Percentiles rank a stretch among this genome's conserved stretches.
Evolutionary conservation across 345 rosid species (phyloP).

Genomic region (Lepidium sativum): DNA sequence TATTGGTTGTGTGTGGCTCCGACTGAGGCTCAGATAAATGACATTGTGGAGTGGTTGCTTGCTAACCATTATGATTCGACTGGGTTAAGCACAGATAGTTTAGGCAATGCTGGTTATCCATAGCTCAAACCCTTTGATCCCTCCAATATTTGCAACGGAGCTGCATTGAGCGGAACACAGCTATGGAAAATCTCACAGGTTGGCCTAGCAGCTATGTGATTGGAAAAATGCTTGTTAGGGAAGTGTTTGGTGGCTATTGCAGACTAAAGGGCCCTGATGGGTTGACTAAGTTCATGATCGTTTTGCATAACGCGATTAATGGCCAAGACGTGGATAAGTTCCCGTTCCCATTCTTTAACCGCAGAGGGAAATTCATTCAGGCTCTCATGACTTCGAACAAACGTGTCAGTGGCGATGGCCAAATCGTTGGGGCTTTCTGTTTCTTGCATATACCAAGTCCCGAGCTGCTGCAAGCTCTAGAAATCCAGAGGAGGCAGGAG

Average conservation of each 20-base stretch:
- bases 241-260: conserved; percentile 82
- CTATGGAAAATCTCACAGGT: conserved; percentile 92
- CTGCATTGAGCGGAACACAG: conserved; percentile 92
- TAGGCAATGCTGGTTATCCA: conserved; percentile 88
- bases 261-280: conserved; percentile 86
- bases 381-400: conserved; percentile 81
- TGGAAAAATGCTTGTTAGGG: conserved; percentile 84
- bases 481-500: conserved; percentile 66
- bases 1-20: conserved; percentile 80
- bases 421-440: conserved; percentile 82
- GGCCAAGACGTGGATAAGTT: conserved; percentile 76
- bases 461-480: conserved; percentile 79
- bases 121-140: conserved; percentile 84
- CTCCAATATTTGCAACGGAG: conserved; percentile 93
- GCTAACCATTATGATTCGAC: conserved; percentile 81
- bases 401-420: conserved; percentile 56
- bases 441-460: conserved; percentile 90
- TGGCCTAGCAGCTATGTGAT: conserved; percentile 61
- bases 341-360: conserved; percentile 69
- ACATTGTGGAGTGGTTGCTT: conserved; percentile 80
- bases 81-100: conserved; percentile 87
- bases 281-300: conserved; percentile 78
- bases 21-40: conserved; percentile 67
- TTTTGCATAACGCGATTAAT: conserved; percentile 69
- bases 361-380: conserved; percentile 57